These are phyloP conservation scores for Aspergillus chevalieri DNA, from an alignment of 2,329 filamentous ascomycete genomes.

Conservation along the genomic window DNA sequence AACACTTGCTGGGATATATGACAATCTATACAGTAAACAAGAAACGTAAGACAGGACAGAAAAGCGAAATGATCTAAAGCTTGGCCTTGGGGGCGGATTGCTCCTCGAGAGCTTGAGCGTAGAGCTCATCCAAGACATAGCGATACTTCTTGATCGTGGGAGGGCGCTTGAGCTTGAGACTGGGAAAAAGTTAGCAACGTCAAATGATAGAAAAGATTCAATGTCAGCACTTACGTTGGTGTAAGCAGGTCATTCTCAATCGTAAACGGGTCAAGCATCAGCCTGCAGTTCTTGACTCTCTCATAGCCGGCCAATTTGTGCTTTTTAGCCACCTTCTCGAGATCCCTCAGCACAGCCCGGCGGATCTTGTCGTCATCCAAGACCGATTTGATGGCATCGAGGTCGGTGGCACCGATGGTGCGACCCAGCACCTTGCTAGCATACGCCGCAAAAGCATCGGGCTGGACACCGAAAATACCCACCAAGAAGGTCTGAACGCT, in stretches of 20 bases:
- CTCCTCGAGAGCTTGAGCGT: slow-evolving; percentile 48
- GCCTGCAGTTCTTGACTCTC: slow-evolving; percentile 64
- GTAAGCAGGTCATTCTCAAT: slow-evolving; percentile 79
- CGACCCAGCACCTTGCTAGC: slow-evolving; percentile 70
- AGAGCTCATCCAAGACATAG: slow-evolving; percentile 53
- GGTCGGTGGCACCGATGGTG: slow-evolving; percentile 58
- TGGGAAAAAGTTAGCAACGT: slow-evolving; percentile 28
- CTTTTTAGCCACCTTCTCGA: slow-evolving; percentile 71
- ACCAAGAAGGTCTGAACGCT: slow-evolving; percentile 74
- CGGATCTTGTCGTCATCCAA: slow-evolving; percentile 64
- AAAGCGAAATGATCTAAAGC: slow-evolving; percentile 21
- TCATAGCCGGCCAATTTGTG: slow-evolving; percentile 92
- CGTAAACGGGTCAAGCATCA: slow-evolving; percentile 84
- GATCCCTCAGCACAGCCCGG: slow-evolving; percentile 67
- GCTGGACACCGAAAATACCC: slow-evolving; percentile 80
- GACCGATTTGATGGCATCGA: slow-evolving; percentile 60
- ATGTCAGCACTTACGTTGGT: slow-evolving; percentile 38
- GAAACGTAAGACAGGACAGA: neutral
- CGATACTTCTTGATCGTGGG: slow-evolving; percentile 60
- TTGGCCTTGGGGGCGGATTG: slow-evolving; percentile 35
- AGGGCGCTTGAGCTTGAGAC: slow-evolving; percentile 66
- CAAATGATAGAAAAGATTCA: neutral
- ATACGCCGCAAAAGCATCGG: slow-evolving; percentile 73
- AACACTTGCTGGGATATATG: neutral
- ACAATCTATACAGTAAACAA: slow-evolving; percentile 5